Evolutionary conservation across 768 basidiomycete genomes (phyloP).

Genomic region (Hypsizygus marmoreus): DNA sequence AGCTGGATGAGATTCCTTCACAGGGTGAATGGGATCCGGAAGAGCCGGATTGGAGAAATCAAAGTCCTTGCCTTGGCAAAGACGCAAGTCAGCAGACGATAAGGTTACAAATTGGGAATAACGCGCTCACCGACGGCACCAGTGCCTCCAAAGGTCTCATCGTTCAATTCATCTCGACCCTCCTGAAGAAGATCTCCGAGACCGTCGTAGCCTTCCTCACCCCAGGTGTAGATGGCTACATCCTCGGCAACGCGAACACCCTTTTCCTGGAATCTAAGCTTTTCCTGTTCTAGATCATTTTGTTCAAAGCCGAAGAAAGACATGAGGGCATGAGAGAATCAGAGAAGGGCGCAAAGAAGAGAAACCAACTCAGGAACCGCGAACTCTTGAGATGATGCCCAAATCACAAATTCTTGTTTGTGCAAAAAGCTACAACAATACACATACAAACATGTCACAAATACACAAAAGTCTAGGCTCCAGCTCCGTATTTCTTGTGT

Average conservation of each 20-base stretch:
- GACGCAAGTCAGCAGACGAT: conserved; percentile 12
- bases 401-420: conserved; percentile 7
- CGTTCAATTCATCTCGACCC: conserved; percentile 90
- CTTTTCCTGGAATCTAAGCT: conserved; percentile 53
- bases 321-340: conserved; percentile 52
- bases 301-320: conserved; percentile 83
- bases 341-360: conserved; percentile 17
- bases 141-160: conserved; percentile 89
- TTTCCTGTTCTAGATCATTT: conserved; percentile 64
- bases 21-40: conserved; percentile 29
- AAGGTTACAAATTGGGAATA: conserved; percentile 9
- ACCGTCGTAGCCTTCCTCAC: conserved; percentile 87
- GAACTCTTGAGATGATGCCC: neutral
- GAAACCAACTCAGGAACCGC: conserved; percentile 10
- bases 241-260: conserved; percentile 67
- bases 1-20: conserved; percentile 20
- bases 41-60: conserved; percentile 67
- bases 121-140: conserved; percentile 68
- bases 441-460: conserved; percentile 13
- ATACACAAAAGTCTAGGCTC: conserved; percentile 10
- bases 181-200: conserved; percentile 87
- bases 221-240: conserved; percentile 91
- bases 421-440: conserved; percentile 13
- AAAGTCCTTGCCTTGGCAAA: conserved; percentile 78
- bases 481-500: conserved; percentile 37